phyloP scores from a whole-genome alignment of 2,329 filamentous ascomycete genomes.

The Periglandula ipomoeae region DNA sequence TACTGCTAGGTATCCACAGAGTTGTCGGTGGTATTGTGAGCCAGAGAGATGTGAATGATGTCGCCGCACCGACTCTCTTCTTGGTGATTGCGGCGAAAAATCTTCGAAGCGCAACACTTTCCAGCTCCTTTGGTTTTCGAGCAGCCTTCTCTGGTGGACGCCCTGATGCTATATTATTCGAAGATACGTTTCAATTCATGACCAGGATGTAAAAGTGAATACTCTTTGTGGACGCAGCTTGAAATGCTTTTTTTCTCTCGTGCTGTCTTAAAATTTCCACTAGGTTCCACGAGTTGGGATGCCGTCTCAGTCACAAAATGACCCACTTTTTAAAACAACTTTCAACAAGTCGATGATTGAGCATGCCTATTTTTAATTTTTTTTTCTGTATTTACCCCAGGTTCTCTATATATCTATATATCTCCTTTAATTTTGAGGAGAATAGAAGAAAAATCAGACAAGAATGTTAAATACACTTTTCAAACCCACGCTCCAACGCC shows the following conservation, averaged over 20 bases:
- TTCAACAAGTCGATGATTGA: too few species aligned
- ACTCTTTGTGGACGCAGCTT: too few species aligned
- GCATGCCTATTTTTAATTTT: background rate
- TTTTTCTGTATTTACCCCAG: slow-evolving; percentile 2
- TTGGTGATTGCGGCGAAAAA: slow-evolving; percentile 14
- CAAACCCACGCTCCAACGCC: slow-evolving; percentile 6
- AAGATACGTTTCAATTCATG: too few species aligned
- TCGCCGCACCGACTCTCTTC: slow-evolving; percentile 15
- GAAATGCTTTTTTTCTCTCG: background rate
- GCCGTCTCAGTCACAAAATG: too few species aligned
- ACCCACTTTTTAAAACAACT: slow-evolving; percentile 2
- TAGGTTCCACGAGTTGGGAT: background rate
- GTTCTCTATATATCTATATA: slow-evolving; percentile 11
- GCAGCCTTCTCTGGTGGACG: too few species aligned
- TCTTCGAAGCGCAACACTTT: slow-evolving; percentile 14
- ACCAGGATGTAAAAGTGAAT: too few species aligned
- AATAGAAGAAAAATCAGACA: slow-evolving; percentile 6
- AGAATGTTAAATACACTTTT: slow-evolving; percentile 12
- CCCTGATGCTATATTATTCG: too few species aligned
- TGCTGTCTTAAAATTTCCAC: background rate
- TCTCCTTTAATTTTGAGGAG: slow-evolving; percentile 12
- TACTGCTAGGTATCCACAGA: too few species aligned
- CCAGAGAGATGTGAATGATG: slow-evolving; percentile 1
- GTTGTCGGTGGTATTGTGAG: background rate
- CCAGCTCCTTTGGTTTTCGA: background rate